phyloP scores from a whole-genome alignment of 352 stramenopile species.

The Phytophthora colocasiae region DNA sequence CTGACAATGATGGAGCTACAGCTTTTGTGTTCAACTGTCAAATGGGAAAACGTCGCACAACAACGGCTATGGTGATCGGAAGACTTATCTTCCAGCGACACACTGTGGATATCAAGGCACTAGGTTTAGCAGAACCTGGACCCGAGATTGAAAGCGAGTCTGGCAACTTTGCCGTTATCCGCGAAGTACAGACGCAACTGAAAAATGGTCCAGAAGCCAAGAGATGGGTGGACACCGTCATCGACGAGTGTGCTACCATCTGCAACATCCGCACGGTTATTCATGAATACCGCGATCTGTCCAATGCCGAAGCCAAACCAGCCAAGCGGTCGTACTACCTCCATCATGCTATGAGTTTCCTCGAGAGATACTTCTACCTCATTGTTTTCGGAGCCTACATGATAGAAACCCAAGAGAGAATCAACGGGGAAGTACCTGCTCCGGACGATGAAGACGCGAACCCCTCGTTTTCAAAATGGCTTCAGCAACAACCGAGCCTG shows the following conservation, averaged over 20 bases:
- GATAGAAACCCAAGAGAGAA: slow-evolving; percentile 40
- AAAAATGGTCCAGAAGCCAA: slow-evolving; percentile 66
- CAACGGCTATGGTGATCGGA: slow-evolving; percentile 75
- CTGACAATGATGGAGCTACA: slow-evolving; percentile 43
- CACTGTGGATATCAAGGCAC: slow-evolving; percentile 24
- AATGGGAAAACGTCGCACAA: slow-evolving; percentile 87
- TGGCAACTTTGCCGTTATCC: slow-evolving; percentile 77
- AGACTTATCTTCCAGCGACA: slow-evolving; percentile 71
- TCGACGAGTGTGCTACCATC: slow-evolving; percentile 72
- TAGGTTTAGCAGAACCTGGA: slow-evolving; percentile 12
- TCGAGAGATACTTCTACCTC: slow-evolving; percentile 91
- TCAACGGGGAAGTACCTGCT: slow-evolving; percentile 10
- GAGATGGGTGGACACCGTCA: slow-evolving; percentile 74
- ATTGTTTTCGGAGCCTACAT: slow-evolving; percentile 90
- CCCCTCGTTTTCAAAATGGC: slow-evolving; percentile 83
- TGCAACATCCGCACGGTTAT: slow-evolving; percentile 88
- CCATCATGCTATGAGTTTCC: slow-evolving; percentile 85
- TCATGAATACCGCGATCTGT: slow-evolving; percentile 79
- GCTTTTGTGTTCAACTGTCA: slow-evolving; percentile 92
- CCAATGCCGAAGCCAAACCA: slow-evolving; percentile 77
- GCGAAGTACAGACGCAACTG: slow-evolving; percentile 65
- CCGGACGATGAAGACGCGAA: slow-evolving; percentile 30
- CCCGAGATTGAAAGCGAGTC: slow-evolving; percentile 21
- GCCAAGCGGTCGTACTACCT: slow-evolving; percentile 84
- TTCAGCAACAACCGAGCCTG: slow-evolving; percentile 73